Base-by-base conservation (phyloP, 208 protist species). In the Acanthamoeba triangularis region DNA sequence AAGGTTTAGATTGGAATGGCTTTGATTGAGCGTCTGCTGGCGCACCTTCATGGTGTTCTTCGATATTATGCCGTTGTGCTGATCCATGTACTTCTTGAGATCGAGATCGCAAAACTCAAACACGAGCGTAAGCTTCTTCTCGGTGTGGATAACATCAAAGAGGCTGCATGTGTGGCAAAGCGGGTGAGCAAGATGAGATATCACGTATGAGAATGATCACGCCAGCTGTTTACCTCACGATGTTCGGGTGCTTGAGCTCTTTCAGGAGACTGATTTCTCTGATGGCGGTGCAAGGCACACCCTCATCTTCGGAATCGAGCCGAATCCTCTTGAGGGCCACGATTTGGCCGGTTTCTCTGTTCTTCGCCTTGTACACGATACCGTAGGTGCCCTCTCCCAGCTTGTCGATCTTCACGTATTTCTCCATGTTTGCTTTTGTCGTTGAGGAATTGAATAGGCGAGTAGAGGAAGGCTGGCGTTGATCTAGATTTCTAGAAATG, bases 261-360 rank as follows among this genome's bases (percentile, higher is more conserved):
- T 98, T 98, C 16, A 99, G 82, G 13, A 99, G 90, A 37, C 98
- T 98, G 59, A 99, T 98, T 63, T 99, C 98, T 37, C 98, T 91
- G 44, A 99, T 98, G 61, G 98, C 97, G 18, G 98, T 99, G 90
- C 97, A 98, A 67, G 98, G 98, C 20, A 99, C 97, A 28, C 98
- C 98, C 87, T 98, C 97, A 61, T 99, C 98, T 44, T 98, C 97
- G 56, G 96, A 95, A 44, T 99, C 98, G 1, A 98, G 88, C 35
- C 98, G 84, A 44, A 99, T 98, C 47, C 96, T 95, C 85, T 99
- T 99, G 2, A 99, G 74, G 14, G 98, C 98, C 3, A 99, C 98
- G 90, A 98, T 95, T 28, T 98, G 95, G 37, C 90, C 74, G 16
- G 97, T 98, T 6, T 97, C 97, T 82, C 95, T 87, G 80, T 98